Base-by-base conservation (phyloP, 2,329 filamentous ascomycete species). In the Pochonia chlamydosporia region DNA sequence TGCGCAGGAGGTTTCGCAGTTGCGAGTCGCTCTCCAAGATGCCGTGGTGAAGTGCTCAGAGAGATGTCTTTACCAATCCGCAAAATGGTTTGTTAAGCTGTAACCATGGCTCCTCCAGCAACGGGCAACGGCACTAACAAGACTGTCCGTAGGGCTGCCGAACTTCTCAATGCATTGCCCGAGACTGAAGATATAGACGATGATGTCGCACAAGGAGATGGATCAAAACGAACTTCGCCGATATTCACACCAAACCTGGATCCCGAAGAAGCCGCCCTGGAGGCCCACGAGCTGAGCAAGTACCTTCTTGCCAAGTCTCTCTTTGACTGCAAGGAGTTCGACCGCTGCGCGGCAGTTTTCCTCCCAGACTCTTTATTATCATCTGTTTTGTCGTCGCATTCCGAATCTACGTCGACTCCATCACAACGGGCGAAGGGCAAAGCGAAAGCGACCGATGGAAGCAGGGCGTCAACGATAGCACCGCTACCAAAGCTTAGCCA, bases 241-340 rank as follows among this genome's bases (percentile, higher is more conserved):
- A 56, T 79, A 58, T 63, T 79, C 63, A 70, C 75, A 5, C 72
- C 73, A 18, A 85, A 84, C 48, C 66, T 71, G 48, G 87, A 95
- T 58, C 78, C 82, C 1, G 75, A 78, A 48, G 90, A 96, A 71
- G 82, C 84, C 10, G 72, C 76, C 1, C 75, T 95, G 3, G 91
- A 97, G 63, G 78, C 84, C 1, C 82, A 77, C 57, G 92, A 97
- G 66, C 73, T 89, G 28, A 83, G 85, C 67, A 87, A 83, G 59
- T 97, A 92, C 62, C 78, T 97, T 3, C 75, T 97, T 18, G 92
- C 93, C 45, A 96, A 96, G 65, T 87, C 92, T 0, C 85, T 95
- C 56, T 97, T 97, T 63, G 92, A 97, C 66, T 96, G 90, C 58
- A 86, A 89, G 56, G 93, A 99, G 64, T 97, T 85, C 59, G 92